A percentile compares a stretch with the other conserved stretches of the same genome.
Evolutionary conservation across 2,329 filamentous ascomycete species (phyloP).

Genomic region (Botryotinia convoluta): DNA sequence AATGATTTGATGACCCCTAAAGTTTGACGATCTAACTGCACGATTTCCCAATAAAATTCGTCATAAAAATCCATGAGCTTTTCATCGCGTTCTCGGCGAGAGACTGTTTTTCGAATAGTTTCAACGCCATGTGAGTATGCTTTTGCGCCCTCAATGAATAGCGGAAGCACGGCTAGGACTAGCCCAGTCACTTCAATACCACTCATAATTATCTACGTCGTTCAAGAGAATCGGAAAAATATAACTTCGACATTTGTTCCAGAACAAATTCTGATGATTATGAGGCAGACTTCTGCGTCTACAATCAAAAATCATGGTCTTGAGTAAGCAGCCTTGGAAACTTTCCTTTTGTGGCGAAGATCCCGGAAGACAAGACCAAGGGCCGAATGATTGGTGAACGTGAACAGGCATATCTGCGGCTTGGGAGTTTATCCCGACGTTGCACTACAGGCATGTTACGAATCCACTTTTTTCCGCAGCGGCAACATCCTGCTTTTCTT

Average conservation of each 20-base stretch:
- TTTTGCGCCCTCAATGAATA: slow-evolving; percentile 7
- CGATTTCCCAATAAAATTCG: slow-evolving; percentile 16
- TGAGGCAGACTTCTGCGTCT: not conserved
- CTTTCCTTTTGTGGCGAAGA: not conserved
- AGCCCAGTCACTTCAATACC: slow-evolving; percentile 6
- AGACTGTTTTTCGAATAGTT: slow-evolving; percentile 4
- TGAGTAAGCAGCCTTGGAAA: not conserved
- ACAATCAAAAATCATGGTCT: not conserved
- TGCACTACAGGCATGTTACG: not conserved
- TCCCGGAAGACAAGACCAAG: not conserved
- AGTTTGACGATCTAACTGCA: slow-evolving; percentile 8
- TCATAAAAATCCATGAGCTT: slow-evolving; percentile 10
- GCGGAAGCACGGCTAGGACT: not conserved
- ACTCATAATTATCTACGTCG: not conserved
- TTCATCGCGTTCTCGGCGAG: slow-evolving; percentile 11
- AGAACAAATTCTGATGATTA: not conserved
- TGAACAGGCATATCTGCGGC: not conserved
- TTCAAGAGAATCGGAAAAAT: not conserved
- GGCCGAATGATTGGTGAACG: not conserved
- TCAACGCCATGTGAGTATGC: slow-evolving; percentile 12
- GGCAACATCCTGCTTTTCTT: not conserved
- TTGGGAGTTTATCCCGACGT: not conserved
- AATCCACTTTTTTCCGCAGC: not conserved
- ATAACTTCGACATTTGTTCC: not conserved
- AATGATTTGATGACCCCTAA: not conserved